phyloP scores from a whole-genome alignment of 148 eudicot genomes.

The Heliamphora exappendiculata region DNA sequence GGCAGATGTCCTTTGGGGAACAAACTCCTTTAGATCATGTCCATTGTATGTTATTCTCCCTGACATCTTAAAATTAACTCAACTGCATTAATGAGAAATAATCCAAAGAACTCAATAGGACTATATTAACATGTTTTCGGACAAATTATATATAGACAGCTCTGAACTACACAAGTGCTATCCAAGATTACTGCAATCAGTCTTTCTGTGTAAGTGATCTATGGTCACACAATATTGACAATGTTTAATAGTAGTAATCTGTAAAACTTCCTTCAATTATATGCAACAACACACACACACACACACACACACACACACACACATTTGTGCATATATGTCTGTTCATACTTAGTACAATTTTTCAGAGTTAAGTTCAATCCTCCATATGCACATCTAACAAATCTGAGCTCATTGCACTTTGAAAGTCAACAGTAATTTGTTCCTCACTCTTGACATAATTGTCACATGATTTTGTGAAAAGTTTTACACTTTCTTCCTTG shows the following conservation, averaged over 20 bases:
- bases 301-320: neutral
- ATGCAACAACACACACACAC: neutral
- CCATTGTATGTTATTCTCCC: conserved; percentile 79
- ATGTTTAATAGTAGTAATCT: neutral
- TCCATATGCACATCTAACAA: neutral
- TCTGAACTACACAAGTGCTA: neutral
- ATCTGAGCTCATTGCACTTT: neutral
- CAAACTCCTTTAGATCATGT: conserved; percentile 61
- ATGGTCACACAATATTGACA: no score
- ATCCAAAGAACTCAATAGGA: neutral
- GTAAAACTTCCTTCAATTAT: neutral
- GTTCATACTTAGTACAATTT: neutral
- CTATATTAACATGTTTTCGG: neutral
- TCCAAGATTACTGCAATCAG: neutral
- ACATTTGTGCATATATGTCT: neutral
- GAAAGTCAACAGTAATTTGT: neutral
- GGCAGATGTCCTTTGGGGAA: conserved; percentile 83
- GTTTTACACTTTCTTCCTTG: neutral
- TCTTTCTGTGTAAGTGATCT: neutral
- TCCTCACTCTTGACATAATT: neutral
- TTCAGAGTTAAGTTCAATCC: neutral
- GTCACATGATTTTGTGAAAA: neutral
- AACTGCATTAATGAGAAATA: conserved; percentile 14
- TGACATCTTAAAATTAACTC: conserved; percentile 50
- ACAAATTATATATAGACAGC: neutral